These are phyloP conservation scores for Clonostachys rhizophaga DNA, from an alignment of 2,329 filamentous ascomycete genomes.

Conservation along the genomic window DNA sequence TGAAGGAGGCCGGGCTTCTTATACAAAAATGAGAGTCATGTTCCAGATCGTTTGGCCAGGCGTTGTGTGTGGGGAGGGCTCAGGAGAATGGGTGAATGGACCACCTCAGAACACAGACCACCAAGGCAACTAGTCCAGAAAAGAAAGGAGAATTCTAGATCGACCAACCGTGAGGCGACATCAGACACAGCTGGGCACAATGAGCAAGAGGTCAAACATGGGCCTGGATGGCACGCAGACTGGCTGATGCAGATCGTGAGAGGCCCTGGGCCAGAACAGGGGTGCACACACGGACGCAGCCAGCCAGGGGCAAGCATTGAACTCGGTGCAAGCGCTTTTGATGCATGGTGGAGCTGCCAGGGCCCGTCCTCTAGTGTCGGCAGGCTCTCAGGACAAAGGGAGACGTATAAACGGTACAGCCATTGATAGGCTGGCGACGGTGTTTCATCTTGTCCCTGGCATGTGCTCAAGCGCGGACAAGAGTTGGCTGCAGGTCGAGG, in stretches of 20 bases:
- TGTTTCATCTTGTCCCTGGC: conserved; percentile 15
- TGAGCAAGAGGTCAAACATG: neutral
- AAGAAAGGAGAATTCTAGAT: no score
- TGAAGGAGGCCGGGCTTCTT: conserved; percentile 4
- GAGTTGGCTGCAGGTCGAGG: neutral
- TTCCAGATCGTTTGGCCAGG: conserved; percentile 2
- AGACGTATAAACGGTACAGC: neutral
- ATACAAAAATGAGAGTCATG: conserved; percentile 3
- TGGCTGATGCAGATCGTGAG: conserved; percentile 22
- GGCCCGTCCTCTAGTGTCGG: conserved; percentile 4
- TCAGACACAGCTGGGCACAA: neutral
- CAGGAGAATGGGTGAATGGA: neutral
- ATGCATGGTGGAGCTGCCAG: conserved; percentile 27
- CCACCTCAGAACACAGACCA: no score
- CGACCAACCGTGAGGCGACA: neutral
- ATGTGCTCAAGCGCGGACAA: conserved; percentile 1
- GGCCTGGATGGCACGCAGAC: conserved; percentile 6
- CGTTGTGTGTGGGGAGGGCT: neutral
- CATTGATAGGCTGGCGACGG: conserved; percentile 21
- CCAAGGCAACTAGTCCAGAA: no score
- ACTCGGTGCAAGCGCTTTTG: conserved; percentile 22
- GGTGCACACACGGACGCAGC: neutral
- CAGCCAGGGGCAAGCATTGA: neutral
- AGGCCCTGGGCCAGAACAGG: no score
- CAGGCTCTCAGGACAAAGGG: neutral